Conservation (phyloP, 495 filamentous ascomycete genomes). For the Talaromyces wortmannii region DNA sequence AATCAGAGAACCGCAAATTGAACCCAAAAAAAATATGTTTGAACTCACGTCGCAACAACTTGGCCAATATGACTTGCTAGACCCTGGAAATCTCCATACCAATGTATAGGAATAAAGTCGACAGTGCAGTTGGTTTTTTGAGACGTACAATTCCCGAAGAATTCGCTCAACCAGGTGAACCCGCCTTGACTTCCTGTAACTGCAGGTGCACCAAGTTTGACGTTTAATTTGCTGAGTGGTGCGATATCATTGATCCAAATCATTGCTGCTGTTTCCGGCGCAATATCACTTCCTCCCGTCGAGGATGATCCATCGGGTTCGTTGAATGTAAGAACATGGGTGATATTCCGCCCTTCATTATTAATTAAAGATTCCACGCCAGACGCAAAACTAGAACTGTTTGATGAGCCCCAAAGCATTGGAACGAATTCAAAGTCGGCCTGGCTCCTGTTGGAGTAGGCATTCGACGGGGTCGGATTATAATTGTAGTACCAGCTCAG, state of each 20-base stretch:
- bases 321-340: slow-evolving; percentile 64
- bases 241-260: slow-evolving; percentile 61
- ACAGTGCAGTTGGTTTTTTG: slow-evolving; percentile 48
- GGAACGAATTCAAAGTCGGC: slow-evolving; percentile 62
- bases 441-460: slow-evolving; percentile 28
- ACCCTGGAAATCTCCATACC: slow-evolving; percentile 71
- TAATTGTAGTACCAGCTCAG: slow-evolving; percentile 87
- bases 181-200: slow-evolving; percentile 50
- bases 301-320: slow-evolving; percentile 54
- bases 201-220: slow-evolving; percentile 53
- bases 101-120: slow-evolving; percentile 71
- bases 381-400: slow-evolving; percentile 10
- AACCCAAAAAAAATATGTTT: slow-evolving; percentile 17
- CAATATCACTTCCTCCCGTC: slow-evolving; percentile 53
- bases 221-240: slow-evolving; percentile 48
- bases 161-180: slow-evolving; percentile 55
- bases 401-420: slow-evolving; percentile 60
- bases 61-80: slow-evolving; percentile 63
- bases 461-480: slow-evolving; percentile 39
- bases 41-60: slow-evolving; percentile 49
- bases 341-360: slow-evolving; percentile 37
- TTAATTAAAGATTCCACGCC: slow-evolving; percentile 22
- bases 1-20: neutral
- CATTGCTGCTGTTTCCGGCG: slow-evolving; percentile 49
- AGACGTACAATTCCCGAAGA: slow-evolving; percentile 38